Conservation (phyloP, 208 protist genomes). For the Blastocrithidia nonstop region DNA sequence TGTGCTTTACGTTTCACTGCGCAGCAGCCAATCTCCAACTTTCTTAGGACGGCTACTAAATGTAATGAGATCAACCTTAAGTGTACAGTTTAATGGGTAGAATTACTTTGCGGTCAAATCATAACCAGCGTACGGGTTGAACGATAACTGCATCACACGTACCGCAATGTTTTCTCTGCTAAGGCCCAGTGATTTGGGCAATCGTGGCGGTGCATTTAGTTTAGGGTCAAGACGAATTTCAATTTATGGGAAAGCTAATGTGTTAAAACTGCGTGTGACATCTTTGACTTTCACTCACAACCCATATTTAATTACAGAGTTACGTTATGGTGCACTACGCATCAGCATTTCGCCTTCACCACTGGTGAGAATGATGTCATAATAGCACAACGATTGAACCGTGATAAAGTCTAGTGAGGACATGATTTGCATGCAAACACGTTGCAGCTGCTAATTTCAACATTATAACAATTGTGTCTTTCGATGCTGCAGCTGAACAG, state of each 20-base stretch:
- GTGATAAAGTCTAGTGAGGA: conserved; percentile 69
- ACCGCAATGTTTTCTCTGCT: conserved; percentile 82
- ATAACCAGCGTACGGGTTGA: conserved; percentile 62
- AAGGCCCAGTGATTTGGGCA: conserved; percentile 75
- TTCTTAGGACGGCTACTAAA: conserved; percentile 61
- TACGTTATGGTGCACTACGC: conserved; percentile 16
- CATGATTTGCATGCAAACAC: conserved; percentile 48
- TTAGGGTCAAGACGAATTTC: conserved; percentile 79
- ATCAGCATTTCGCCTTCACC: conserved; percentile 69
- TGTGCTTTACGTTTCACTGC: conserved; percentile 43
- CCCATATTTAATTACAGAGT: conserved; percentile 71
- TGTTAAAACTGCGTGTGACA: conserved; percentile 70
- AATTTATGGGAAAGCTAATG: conserved; percentile 56
- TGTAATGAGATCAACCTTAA: conserved; percentile 73
- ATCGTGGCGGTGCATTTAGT: conserved; percentile 36
- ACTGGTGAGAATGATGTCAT: conserved; percentile 65
- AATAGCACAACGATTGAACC: conserved; percentile 43
- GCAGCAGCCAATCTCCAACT: conserved; percentile 63
- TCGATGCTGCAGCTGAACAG: too few relatives aligned
- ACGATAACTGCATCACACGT: conserved; percentile 73
- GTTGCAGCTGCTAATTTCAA: too few relatives aligned
- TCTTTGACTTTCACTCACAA: conserved; percentile 84
- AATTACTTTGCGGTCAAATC: conserved; percentile 23
- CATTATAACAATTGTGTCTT: too few relatives aligned
- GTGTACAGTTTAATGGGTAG: conserved; percentile 74